Evolutionary conservation across 345 rosid genomes (phyloP), one percentile per base, ranked within the genome.

Genomic region (Euphorbia pulcherrima): DNA sequence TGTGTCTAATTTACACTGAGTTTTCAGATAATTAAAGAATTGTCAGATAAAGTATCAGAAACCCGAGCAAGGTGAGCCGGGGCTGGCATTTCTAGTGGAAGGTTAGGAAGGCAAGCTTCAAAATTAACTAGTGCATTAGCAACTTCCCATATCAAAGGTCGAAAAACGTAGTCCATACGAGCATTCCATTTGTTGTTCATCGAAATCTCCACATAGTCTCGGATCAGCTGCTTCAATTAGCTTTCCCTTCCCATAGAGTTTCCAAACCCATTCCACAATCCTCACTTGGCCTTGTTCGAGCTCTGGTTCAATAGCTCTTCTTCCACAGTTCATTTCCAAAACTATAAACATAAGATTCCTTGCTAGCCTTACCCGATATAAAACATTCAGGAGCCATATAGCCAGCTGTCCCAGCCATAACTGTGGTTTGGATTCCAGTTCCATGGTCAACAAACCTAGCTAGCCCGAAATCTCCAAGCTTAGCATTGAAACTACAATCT

Each of bases 311-410:
- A 62, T n/a, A 16, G 28, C 53, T 44, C 67, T 62, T 62, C 65
- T 61, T 61, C 65, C 65, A 13, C 46, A 47, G 9, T 77, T 81
- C 0, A 80, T 68, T 23, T 84, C 82, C 33, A 78, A 84, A 82
- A 60, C 83, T 77, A 30, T 62, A 78, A 1, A 82, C 59, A 29
- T 78, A 80, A 0, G 81, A 70, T 70, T 84, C 80, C 10, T 74
- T 74, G 57, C 75, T 79, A 3, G 71, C 78, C 40, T 70, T 52
- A 1, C 44, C 44, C 11, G 64, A 24, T 26, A n/a, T 44, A 54
- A 62, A 18, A 23, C 60, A 80, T 64, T 80, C 81, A 0, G 76
- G 79, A 39, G 82, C 77, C 69, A 83, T 65, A 60, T 75, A 80
- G 1, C 80, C 79, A 46, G 63, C 41, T 0, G 66, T 80, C 26